Percentiles rank a stretch among this genome's conserved stretches.
Evolutionary conservation across 2,329 filamentous ascomycete genomes (phyloP).

Genomic region (Stromatinia cepivora): DNA sequence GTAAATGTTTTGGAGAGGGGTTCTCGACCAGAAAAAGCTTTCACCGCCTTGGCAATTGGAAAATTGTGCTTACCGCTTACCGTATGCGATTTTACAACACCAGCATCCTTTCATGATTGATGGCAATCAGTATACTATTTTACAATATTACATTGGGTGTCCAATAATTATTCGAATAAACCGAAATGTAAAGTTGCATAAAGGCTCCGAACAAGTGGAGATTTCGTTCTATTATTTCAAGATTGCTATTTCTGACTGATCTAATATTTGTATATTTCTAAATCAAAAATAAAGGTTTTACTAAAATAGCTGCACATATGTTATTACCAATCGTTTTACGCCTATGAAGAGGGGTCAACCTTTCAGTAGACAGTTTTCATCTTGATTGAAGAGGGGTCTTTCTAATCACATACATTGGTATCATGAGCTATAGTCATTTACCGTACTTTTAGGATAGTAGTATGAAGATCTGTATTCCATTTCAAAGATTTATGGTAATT

Average conservation of each 20-base stretch:
- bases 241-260: neutral
- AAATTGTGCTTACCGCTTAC: constrained; percentile 5
- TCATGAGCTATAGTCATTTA: neutral
- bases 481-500: neutral
- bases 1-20: neutral
- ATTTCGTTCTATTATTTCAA: neutral
- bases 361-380: neutral
- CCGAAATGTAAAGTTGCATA: neutral
- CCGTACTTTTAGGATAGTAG: neutral
- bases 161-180: neutral
- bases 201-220: neutral
- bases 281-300: too few species aligned
- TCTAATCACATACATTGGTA: neutral
- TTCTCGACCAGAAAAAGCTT: neutral
- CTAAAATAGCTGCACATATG: neutral
- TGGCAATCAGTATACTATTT: neutral
- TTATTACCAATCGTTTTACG: neutral
- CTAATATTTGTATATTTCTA: too few species aligned
- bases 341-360: neutral
- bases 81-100: constrained; percentile 11
- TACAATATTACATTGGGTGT: neutral
- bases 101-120: neutral
- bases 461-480: neutral
- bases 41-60: neutral
- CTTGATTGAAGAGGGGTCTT: neutral